Base-by-base conservation (phyloP, 768 basidiomycete species). In the Macrolepiota dolichaula region DNA sequence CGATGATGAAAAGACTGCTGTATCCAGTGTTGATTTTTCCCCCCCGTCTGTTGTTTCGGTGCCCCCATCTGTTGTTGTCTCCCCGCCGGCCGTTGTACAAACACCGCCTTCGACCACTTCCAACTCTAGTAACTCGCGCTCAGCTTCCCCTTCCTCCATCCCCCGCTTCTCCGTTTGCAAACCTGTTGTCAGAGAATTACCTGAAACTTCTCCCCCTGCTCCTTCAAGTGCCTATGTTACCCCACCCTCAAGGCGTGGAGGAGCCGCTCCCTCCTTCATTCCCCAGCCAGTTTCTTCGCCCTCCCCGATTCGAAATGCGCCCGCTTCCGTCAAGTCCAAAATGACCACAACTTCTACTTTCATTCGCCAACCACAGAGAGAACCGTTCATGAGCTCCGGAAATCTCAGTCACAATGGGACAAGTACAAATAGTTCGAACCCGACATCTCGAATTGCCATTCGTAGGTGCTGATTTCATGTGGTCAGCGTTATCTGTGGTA, bases 401-500 rank as follows among this genome's bases (percentile, higher is more conserved):
- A 68, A 62, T 65, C 59, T 64, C 67, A 67, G 62, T 65, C 61
- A 51, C 36, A 57, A 46, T 40, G 55, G 57, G 50, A 63, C 62
- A 62, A 67, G 62, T 63, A 38, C 75, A 81, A 83, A 86, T 80
- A 85, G 86, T 85, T 87, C 84, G 84, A 76, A 76, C 63, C 78
- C 75, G 80, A 79, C 79, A 71, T 80, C 83, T 76, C 78, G 76
- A 70, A 77, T 74, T 72, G 69, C 74, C 65, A 76, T 75, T 74
- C 79, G 86, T 86, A 84, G 80, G 76, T 79, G 76, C 85, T 83
- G 70, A 84, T 81, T 75, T 70, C 55, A 67, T 70, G 71, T 67
- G 65, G 74, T 61, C 72, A 73, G 74, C 71, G 71, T 72, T 73
- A 66, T 42, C 65, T 51, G 55, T 73, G 68, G 75, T 74, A 69